Evolutionary conservation across 768 basidiomycete species (phyloP), one percentile per base, ranked within the genome.

Genomic region (Phlebiopsis gigantea): DNA sequence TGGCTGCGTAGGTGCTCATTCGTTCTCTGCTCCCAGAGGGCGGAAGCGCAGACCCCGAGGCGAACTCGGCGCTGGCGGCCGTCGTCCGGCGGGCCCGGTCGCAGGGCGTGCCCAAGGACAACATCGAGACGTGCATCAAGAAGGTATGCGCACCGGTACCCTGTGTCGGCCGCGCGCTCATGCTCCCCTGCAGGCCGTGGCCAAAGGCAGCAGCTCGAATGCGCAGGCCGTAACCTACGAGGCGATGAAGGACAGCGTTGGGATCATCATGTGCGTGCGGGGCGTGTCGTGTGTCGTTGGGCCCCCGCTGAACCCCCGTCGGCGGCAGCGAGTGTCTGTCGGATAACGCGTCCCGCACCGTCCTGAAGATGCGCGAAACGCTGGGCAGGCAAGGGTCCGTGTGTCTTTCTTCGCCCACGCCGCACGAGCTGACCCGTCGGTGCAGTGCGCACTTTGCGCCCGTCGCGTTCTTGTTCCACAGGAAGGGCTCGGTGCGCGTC

Each of bases 321-420:
- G 22, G 47, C 22, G 24, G 14, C 61, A 83, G 82, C 67, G 82
- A 83, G 61, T 84, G 80, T 62, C 68, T 80, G 42, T 81, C 84
- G n/a, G 79, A 86, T 64, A 88, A 87, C 62, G 68, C 74, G 45
- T 85, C 81, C 60, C 79, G 86, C 29, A 86, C 86, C 21, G 72
- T 81, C 48, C 77, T 80, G 60, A 78, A 73, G 41, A 69, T 87
- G 48, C 79, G 80, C 47, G 80, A 82, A 48, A 71, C 80, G 14
- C 65, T 88, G 43, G 72, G 70, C 28, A 63, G 65, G 15, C 73
- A 82, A 57, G 72, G 75, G 85, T 85, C 57, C 46, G 76, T 60
- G 22, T 5, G 5, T 24, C 31, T n/a, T 30, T 21, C 10, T 25
- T 1, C 14, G 34, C 12, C 34, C 21, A 1, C 34, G 3, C 29